Percentiles rank a stretch among this genome's conserved stretches.
phyloP scores from a whole-genome alignment of 805 yeast species.

The Saccharomycopsis amapae region DNA sequence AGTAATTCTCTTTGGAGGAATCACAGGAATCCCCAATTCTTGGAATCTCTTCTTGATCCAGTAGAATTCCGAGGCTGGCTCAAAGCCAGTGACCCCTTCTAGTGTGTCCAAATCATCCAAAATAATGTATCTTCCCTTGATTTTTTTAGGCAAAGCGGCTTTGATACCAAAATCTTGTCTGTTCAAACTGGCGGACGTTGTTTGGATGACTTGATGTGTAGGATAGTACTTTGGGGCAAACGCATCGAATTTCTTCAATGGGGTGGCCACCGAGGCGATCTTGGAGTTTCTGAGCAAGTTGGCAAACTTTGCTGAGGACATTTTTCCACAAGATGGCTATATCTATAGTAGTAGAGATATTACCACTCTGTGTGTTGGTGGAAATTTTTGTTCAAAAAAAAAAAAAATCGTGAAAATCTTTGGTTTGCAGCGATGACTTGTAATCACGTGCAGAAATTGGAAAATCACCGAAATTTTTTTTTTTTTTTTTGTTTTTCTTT shows the following conservation, averaged over 20 bases:
- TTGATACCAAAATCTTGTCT: conserved; percentile 76
- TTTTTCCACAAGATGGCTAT: too few relatives aligned
- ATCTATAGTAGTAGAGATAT: not conserved
- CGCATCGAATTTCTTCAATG: conserved; percentile 25
- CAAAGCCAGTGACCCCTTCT: conserved; percentile 65
- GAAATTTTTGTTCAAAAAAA: not conserved
- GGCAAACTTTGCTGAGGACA: conserved; percentile 11
- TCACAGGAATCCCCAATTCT: conserved; percentile 52
- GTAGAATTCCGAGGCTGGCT: conserved; percentile 50
- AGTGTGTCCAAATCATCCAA: conserved; percentile 60
- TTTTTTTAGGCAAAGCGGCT: conserved; percentile 55
- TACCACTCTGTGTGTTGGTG: not conserved
- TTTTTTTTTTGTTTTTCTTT: too few relatives aligned
- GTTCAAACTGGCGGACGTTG: conserved; percentile 54
- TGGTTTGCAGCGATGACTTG: too few relatives aligned
- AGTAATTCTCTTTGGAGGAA: not conserved
- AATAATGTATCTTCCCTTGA: conserved; percentile 52
- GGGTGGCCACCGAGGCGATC: conserved; percentile 31
- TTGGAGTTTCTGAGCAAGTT: conserved; percentile 25
- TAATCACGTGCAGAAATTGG: too few relatives aligned
- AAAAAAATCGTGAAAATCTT: not conserved
- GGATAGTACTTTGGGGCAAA: conserved; percentile 37
- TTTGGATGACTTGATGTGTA: conserved; percentile 65
- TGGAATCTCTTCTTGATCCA: conserved; percentile 60
- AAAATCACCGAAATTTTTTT: too few relatives aligned